Percentiles rank a stretch among this genome's conserved stretches.
Evolutionary conservation across 208 protist genomes (phyloP).

Genomic region (Leishmania lainsoni): DNA sequence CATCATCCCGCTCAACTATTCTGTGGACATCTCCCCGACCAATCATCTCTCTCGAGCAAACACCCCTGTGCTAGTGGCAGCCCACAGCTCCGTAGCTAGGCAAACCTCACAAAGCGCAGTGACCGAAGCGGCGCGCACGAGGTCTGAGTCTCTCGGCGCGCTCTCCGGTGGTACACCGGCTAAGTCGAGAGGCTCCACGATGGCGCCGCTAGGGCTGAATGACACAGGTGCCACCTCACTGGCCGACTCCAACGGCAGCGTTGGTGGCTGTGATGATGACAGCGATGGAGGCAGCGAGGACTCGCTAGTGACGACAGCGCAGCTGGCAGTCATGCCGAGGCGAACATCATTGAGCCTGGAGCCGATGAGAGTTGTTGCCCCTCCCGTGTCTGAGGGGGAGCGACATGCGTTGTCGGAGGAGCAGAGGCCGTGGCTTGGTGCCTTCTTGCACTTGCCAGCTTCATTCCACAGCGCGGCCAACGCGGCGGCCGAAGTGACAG

Average conservation of each 20-base stretch:
- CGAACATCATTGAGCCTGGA: background rate
- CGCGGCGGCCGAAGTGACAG: background rate
- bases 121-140: background rate
- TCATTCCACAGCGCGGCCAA: background rate
- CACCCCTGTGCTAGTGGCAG: background rate
- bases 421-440: background rate
- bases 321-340: background rate
- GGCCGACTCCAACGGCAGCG: background rate
- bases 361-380: background rate
- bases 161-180: background rate
- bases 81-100: background rate
- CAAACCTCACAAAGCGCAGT: background rate
- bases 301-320: background rate
- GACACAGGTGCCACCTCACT: background rate
- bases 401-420: background rate
- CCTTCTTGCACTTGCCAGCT: background rate
- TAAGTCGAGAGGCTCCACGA: background rate
- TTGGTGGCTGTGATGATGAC: background rate
- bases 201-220: background rate
- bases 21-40: conserved; percentile 18
- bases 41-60: conserved; percentile 6
- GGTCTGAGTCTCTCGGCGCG: background rate
- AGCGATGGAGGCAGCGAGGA: background rate
- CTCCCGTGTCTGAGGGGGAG: background rate
- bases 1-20: conserved; percentile 18